A percentile compares a stretch with the other conserved stretches of the same genome.
Conservation (phyloP, 2,329 filamentous ascomycete genomes). For the Pyrenochaeta sp. region DNA sequence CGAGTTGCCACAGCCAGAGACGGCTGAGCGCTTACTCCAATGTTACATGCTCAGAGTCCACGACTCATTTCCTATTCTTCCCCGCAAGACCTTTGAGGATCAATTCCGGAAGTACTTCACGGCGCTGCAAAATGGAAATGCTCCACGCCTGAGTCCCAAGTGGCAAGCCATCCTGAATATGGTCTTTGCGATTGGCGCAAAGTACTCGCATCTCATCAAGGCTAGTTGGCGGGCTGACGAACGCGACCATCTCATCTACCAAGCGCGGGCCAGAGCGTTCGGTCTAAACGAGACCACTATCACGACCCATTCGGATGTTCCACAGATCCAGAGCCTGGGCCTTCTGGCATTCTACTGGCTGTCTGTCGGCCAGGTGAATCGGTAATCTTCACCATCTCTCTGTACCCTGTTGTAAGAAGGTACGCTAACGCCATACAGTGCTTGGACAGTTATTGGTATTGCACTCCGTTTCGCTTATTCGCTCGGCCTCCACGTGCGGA, state of each 20-base stretch:
- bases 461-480: constrained; percentile 49
- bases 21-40: constrained; percentile 44
- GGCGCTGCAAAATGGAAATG: constrained; percentile 25
- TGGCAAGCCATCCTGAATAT: constrained; percentile 54
- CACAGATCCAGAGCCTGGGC: constrained; percentile 50
- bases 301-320: constrained; percentile 46
- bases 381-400: constrained; percentile 38
- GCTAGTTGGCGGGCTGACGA: constrained; percentile 34
- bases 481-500: constrained; percentile 52
- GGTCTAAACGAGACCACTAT: constrained; percentile 40
- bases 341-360: constrained; percentile 53
- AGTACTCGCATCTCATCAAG: constrained; percentile 47
- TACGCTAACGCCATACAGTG: constrained; percentile 34
- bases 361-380: constrained; percentile 51
- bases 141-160: constrained; percentile 27
- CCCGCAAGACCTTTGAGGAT: constrained; percentile 39
- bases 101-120: constrained; percentile 47
- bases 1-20: constrained; percentile 41
- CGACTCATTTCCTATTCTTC: constrained; percentile 50
- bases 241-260: constrained; percentile 50
- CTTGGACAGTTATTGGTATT: constrained; percentile 49
- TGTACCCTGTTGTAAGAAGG: not conserved
- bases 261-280: constrained; percentile 48
- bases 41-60: constrained; percentile 52
- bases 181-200: constrained; percentile 54